Conservation (phyloP, 768 basidiomycete species). For the Auricularia cornea region DNA sequence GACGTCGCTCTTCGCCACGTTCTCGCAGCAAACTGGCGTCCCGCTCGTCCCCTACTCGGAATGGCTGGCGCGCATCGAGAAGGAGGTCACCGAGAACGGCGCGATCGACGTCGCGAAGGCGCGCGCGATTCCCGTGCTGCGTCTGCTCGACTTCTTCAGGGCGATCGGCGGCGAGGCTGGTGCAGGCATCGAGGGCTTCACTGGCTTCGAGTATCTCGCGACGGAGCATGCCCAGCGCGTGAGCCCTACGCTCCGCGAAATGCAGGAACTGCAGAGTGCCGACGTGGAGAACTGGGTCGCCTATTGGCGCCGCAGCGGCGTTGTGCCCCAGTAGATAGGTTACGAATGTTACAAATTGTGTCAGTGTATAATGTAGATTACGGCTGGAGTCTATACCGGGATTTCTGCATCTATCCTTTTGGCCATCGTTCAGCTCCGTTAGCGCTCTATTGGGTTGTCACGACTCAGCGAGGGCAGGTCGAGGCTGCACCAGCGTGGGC, state of each 20-base stretch:
- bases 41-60: conserved; percentile 25
- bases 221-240: not conserved
- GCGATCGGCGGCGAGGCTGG: not conserved
- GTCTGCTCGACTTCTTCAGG: conserved; percentile 23
- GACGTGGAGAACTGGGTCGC: not conserved
- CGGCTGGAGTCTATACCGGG: not conserved
- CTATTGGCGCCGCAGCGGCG: not conserved
- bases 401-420: no score
- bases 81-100: conserved; percentile 3
- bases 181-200: not conserved
- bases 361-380: not conserved
- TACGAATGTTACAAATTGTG: not conserved
- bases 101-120: conserved; percentile 4
- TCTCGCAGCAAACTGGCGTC: conserved; percentile 14
- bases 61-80: conserved; percentile 25
- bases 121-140: conserved; percentile 18
- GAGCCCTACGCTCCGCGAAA: not conserved
- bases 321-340: not conserved
- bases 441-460: no score
- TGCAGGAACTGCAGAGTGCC: not conserved
- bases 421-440: no score
- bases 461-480: no score
- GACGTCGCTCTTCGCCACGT: conserved; percentile 19
- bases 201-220: not conserved
- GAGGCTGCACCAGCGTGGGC: no score